These are phyloP conservation scores for Podaxis sp. DNA, from an alignment of 768 basidiomycete genomes.

Conservation along the genomic window DNA sequence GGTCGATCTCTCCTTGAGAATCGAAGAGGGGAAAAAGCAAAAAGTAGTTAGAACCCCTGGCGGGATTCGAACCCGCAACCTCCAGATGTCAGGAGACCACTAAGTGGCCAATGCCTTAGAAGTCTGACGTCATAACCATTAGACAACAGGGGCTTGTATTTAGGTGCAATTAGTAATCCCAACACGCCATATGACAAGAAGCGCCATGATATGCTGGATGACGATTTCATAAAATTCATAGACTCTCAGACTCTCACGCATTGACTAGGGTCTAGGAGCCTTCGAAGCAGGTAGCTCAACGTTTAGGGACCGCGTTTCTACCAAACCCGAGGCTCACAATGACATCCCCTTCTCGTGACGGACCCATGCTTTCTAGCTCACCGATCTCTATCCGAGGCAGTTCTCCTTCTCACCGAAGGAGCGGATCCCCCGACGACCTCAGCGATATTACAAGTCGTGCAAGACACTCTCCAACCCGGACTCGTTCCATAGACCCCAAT, in stretches of 20 bases:
- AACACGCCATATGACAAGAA: not conserved
- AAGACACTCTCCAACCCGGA: conserved; percentile 61
- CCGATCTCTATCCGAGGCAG: conserved; percentile 38
- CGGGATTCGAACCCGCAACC: conserved; percentile 87
- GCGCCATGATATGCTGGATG: not conserved
- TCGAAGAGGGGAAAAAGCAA: conserved; percentile 9
- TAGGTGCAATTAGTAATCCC: not conserved
- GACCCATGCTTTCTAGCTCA: conserved; percentile 33
- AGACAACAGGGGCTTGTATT: conserved; percentile 70
- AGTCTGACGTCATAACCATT: conserved; percentile 93
- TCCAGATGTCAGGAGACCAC: conserved; percentile 50
- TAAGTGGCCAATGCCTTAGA: conserved; percentile 40
- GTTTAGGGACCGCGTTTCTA: too few relatives aligned
- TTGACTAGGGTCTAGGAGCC: not conserved
- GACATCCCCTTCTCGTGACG: conserved; percentile 37
- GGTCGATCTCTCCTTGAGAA: too few relatives aligned
- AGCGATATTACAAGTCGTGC: conserved; percentile 39
- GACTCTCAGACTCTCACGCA: not conserved
- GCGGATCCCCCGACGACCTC: conserved; percentile 37
- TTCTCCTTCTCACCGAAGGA: conserved; percentile 41
- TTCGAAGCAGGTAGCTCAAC: not conserved
- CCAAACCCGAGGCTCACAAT: conserved; percentile 20
- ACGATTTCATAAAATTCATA: not conserved
- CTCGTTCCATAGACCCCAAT: conserved; percentile 62
- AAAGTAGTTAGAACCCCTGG: conserved; percentile 54